phyloP scores from a whole-genome alignment of 106 monocot genomes.

The Narthecium ossifragum region DNA sequence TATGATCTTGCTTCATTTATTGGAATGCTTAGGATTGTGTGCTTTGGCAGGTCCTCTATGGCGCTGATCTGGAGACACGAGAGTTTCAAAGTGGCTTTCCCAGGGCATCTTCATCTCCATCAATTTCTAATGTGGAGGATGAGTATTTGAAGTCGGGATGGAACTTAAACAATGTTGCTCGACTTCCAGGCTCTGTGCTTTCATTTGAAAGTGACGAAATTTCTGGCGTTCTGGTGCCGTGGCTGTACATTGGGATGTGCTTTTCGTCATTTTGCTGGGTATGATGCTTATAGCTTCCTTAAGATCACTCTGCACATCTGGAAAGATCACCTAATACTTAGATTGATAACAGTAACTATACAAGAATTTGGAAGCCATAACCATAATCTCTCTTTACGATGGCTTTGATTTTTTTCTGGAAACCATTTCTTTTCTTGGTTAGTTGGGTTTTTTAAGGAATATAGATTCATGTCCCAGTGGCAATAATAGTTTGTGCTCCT shows the following conservation, averaged over 20 bases:
- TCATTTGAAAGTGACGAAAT: slow-evolving; percentile 5
- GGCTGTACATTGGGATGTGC: slow-evolving; percentile 1
- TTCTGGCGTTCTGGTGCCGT: slow-evolving; percentile 4
- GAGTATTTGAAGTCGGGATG: slow-evolving; percentile 26
- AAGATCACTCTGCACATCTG: no score
- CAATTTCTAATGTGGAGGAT: slow-evolving; percentile 11
- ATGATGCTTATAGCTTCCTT: no score
- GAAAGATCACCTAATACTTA: no score
- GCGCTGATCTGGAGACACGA: slow-evolving; percentile 49
- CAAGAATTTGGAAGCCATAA: no score
- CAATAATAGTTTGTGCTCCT: no score
- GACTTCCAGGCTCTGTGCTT: slow-evolving; percentile 28
- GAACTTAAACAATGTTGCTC: slow-evolving; percentile 31
- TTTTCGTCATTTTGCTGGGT: slow-evolving; percentile 6
- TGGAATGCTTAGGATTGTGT: background rate
- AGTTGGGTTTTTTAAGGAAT: no score
- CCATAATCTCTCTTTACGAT: no score
- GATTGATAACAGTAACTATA: no score
- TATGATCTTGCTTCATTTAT: background rate
- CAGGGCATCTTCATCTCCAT: slow-evolving; percentile 15
- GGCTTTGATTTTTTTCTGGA: no score
- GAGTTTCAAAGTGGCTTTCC: slow-evolving; percentile 50
- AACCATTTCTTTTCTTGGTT: no score
- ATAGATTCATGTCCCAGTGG: no score
- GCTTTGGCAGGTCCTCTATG: slow-evolving; percentile 49